Evolutionary conservation across 805 yeast genomes (phyloP), one percentile per base, ranked within the genome.

Genomic region (Helenozyma baotianmanensis): DNA sequence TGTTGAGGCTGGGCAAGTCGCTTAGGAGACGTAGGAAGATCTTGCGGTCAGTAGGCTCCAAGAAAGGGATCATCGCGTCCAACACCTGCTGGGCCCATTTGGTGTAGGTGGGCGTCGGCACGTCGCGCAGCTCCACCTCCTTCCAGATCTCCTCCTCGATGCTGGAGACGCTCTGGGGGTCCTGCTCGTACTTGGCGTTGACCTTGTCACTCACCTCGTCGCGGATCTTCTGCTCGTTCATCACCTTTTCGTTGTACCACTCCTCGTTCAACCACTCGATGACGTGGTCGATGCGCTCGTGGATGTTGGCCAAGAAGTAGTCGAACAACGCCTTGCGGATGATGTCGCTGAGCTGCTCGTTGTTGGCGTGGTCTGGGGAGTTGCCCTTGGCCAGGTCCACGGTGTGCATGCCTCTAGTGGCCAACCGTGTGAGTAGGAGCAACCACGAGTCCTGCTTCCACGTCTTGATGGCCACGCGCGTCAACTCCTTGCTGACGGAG

Each of bases 261-360:
- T 92, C 98, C 59, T 92, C 98, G 49, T 83, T 89, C 35, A 92
- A 62, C 99, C 99, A 92, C 42, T 83, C 88, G 23, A 17, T 78
- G 13, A 87, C 78, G 22, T 81, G 60, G 38, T 85, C 94, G 9
- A 89, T 70, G 22, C 90, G 66, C 8, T 65, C 68, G 35, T 82
- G 82, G 47, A 89, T 78, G 50, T 83, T 85, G 9, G 72, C 79
- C 48, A 85, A 66, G 35, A 87, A 80, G 52, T 82, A 84, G 12
- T 79, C 77, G 39, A 82, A 80, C 9, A 92, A 61, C 14, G 86
- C 75, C 14, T 73, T 76, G 45, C 96, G 70, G 9, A 90, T 74
- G 39, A 77, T 53, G 34, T 77, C 73, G 39, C 85, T 68, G 54
- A 76, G 68, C 28, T 65, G 74, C 18, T 58, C 56, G 32, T 54